Base-by-base conservation (phyloP, 768 basidiomycete species). In the Kockovaella imperatae region DNA sequence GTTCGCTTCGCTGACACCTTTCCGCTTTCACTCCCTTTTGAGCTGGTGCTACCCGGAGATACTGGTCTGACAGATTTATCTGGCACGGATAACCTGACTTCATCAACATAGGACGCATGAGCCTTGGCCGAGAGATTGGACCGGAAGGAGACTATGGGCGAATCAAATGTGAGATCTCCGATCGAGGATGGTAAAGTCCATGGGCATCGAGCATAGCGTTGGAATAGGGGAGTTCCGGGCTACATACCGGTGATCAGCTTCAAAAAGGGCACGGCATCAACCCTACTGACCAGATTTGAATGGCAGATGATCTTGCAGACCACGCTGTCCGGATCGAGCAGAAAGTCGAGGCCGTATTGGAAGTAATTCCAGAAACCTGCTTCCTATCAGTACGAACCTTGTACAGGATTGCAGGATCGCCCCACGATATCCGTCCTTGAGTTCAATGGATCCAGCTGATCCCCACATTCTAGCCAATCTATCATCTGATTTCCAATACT, bases 141-240 rank as follows among this genome's bases (percentile, higher is more conserved):
- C 32, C 41, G 41, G 47, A 66, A 60, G 4, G 49, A 8, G 8
- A 47, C 49, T 30, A 52, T 11, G 13, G 57, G 50, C 30, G 57
- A 54, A 18, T 50, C 42, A 8, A 36, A 48, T 26, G 50, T 36
- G 10, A 58, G 50, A 14, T 29, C 8, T 13, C 47, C 36, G 14
- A 53, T 45, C 11, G 56, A n/a, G 13, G 47, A 41, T 10, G 46
- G 28, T 24, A 95, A 78, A 63, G 84, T 81, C 89, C 89, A 95
- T 34, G 82, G 84, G 69, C 89, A 93, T 29, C 88, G 82, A 62
- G 89, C 87, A 67, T 91, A 89, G 11, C 83, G 77, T 64, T 95
- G 89, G 62, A 95, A 95, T 20, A 88, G 72, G 3, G 88, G 82
- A 1, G 88, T 83, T 5, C 89, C 89, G 25, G 86, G 84, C 89